Percentiles rank a stretch among this genome's conserved stretches.
phyloP scores from a whole-genome alignment of 202 grass and related monocot genomes.

The Alloteropsis angusta region DNA sequence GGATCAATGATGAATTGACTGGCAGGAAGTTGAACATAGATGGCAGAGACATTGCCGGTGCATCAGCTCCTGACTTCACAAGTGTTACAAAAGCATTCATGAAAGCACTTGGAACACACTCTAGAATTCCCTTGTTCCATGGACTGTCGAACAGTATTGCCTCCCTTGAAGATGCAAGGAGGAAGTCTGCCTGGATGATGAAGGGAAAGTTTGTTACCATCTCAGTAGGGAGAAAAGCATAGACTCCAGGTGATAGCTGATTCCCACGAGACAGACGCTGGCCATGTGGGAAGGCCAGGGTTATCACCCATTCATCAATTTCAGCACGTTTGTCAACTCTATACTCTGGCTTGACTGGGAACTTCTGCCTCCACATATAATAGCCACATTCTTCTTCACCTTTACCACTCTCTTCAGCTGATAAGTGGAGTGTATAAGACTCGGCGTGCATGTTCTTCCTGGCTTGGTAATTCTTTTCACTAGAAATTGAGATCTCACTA shows the following conservation, averaged over 20 bases:
- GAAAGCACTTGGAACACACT: constrained; percentile 54
- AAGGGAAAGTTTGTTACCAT: constrained; percentile 65
- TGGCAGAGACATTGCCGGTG: constrained; percentile 16
- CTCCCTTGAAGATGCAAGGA: constrained; percentile 58
- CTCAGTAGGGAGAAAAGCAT: constrained; percentile 74
- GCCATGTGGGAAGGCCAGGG: constrained; percentile 45
- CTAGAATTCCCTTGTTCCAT: constrained; percentile 76
- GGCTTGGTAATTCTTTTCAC: constrained; percentile 36
- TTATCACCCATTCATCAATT: constrained; percentile 66
- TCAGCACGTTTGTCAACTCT: constrained; percentile 44
- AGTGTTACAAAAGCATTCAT: constrained; percentile 41
- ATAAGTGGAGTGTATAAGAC: constrained; percentile 49
- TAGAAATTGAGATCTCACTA: constrained; percentile 53
- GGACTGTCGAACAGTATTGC: constrained; percentile 45
- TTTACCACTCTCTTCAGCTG: constrained; percentile 24
- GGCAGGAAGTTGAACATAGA: constrained; percentile 54
- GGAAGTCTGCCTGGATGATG: constrained; percentile 78
- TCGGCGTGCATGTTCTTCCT: constrained; percentile 51
- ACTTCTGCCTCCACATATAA: constrained; percentile 76
- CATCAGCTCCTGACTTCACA: constrained; percentile 33
- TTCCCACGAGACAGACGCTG: constrained; percentile 39
- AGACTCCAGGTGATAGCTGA: constrained; percentile 27
- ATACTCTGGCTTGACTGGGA: constrained; percentile 37
- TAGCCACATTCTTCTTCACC: constrained; percentile 45
- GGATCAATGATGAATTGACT: constrained; percentile 16